Evolutionary conservation across 305 asterid species (phyloP).

Genomic region (Rubia tinctorum): DNA sequence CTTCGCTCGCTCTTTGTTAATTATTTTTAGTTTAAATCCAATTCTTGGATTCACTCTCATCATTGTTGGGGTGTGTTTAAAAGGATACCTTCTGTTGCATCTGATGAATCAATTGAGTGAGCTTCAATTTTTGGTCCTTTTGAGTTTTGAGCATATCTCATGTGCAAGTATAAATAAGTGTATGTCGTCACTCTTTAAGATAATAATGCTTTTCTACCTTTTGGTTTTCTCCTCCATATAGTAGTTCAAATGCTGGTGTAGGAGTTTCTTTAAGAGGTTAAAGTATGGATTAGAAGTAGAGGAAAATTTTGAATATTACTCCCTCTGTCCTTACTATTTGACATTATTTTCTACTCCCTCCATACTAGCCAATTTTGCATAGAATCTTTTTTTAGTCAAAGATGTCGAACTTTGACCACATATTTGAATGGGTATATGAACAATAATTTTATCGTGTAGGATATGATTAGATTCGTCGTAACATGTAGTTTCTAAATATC

Average conservation of each 20-base stretch:
- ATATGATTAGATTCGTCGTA: no score
- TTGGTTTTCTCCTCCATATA: not conserved
- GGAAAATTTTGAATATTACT: not conserved
- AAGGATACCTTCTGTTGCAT: not conserved
- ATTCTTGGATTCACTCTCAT: not conserved
- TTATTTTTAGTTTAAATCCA: not conserved
- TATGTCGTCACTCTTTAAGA: not conserved
- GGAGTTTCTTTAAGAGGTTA: not conserved
- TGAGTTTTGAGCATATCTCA: not conserved
- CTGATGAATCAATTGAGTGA: not conserved
- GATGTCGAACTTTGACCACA: no score
- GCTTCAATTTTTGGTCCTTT: not conserved
- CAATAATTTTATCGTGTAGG: no score
- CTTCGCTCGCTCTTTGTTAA: not conserved
- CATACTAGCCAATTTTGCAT: no score
- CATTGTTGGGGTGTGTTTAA: not conserved
- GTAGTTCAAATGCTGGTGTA: not conserved
- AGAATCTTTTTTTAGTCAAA: no score
- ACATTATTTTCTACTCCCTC: no score
- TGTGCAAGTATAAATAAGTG: not conserved
- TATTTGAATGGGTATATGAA: no score
- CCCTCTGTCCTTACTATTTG: no score
- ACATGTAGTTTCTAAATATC: no score
- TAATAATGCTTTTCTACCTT: not conserved
- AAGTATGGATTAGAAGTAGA: not conserved